phyloP scores from a whole-genome alignment of 2,329 filamentous ascomycete species.

The Lasiodiplodia gonubiensis region DNA sequence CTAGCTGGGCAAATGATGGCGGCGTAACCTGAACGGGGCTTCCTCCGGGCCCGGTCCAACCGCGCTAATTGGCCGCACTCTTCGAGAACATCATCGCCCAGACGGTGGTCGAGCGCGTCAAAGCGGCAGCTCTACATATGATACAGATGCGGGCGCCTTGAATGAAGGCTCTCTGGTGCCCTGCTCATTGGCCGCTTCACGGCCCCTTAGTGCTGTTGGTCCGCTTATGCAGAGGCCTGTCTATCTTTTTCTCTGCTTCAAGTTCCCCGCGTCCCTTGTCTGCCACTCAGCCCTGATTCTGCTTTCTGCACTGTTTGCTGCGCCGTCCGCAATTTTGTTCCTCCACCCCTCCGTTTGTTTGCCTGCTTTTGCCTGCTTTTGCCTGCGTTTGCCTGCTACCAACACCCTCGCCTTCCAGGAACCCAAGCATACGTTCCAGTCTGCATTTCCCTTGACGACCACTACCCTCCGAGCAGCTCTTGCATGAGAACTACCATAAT shows the following conservation, averaged over 20 bases:
- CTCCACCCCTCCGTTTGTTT: constrained; percentile 14
- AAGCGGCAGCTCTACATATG: constrained; percentile 24
- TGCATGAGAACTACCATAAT: constrained; percentile 2
- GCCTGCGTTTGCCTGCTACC: constrained; percentile 1
- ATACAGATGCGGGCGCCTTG: constrained; percentile 16
- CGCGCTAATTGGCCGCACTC: constrained; percentile 7
- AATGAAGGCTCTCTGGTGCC: not conserved
- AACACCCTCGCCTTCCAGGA: not conserved
- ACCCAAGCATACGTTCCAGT: not conserved
- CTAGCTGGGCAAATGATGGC: constrained; percentile 19
- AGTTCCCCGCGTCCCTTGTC: constrained; percentile 12
- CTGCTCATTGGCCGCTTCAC: not conserved
- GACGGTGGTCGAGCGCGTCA: constrained; percentile 18
- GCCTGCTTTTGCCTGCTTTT: constrained; percentile 23
- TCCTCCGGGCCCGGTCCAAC: constrained; percentile 13
- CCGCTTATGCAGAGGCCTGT: constrained; percentile 8
- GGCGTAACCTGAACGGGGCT: constrained; percentile 21
- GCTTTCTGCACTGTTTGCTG: not conserved
- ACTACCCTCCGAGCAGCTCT: not conserved
- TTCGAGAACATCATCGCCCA: constrained; percentile 22
- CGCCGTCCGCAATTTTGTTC: constrained; percentile 18
- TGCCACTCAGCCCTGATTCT: constrained; percentile 1
- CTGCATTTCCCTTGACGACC: not conserved
- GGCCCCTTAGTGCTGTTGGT: not conserved
- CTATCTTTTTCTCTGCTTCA: not conserved